These are phyloP conservation scores for Geotrichum europaeum DNA, from an alignment of 1,139 yeast species.

Conservation along the genomic window DNA sequence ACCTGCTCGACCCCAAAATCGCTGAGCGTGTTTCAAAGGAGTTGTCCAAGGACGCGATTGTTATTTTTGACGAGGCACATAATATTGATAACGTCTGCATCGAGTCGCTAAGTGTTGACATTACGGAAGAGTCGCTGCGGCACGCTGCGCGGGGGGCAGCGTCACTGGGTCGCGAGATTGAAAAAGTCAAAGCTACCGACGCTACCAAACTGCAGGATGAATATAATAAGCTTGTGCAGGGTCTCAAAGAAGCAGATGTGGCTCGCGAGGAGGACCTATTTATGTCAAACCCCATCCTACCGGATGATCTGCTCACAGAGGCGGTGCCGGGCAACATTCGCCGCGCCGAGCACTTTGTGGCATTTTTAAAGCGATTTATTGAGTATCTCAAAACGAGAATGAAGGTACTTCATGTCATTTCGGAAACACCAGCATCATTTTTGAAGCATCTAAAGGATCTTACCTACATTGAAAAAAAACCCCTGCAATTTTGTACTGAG, in stretches of 20 bases:
- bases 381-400: constrained; percentile 94
- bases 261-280: constrained; percentile 73
- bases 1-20: constrained; percentile 90
- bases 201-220: constrained; percentile 81
- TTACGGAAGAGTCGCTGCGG: constrained; percentile 74
- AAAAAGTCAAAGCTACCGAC: constrained; percentile 75
- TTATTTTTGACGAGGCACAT: constrained; percentile 97
- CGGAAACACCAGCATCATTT: constrained; percentile 93
- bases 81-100: constrained; percentile 97
- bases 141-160: constrained; percentile 80
- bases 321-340: constrained; percentile 97
- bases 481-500: constrained; percentile 86
- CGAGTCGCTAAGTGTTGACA: constrained; percentile 85
- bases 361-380: constrained; percentile 83
- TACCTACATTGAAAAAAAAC: constrained; percentile 88
- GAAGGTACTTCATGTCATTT: constrained; percentile 94
- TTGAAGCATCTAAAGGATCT: constrained; percentile 86
- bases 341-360: constrained; percentile 93
- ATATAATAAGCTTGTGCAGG: constrained; percentile 85
- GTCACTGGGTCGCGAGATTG: constrained; percentile 66
- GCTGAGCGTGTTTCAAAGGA: constrained; percentile 93
- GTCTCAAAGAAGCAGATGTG: constrained; percentile 71
- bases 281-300: constrained; percentile 82
- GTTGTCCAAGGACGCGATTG: constrained; percentile 84
- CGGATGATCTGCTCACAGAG: constrained; percentile 78